Percentiles rank a stretch among this genome's conserved stretches.
Evolutionary conservation across 2,329 filamentous ascomycete genomes (phyloP).

Genomic region (Fusarium sulawesiense): DNA sequence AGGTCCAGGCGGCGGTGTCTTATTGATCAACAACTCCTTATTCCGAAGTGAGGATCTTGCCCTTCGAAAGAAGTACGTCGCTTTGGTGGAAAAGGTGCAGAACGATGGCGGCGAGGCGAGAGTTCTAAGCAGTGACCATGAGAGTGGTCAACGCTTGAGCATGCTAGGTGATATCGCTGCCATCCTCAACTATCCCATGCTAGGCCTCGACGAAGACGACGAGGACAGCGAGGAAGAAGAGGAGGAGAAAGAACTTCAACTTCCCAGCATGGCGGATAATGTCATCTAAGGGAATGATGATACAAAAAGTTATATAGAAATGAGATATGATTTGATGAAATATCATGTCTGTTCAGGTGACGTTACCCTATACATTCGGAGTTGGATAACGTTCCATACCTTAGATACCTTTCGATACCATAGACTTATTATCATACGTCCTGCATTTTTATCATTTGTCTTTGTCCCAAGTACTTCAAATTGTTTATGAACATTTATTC

Average conservation of each 20-base stretch:
- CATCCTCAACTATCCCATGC: slow-evolving; percentile 87
- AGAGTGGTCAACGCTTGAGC: slow-evolving; percentile 88
- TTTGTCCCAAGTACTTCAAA: neutral
- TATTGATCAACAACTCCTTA: slow-evolving; percentile 87
- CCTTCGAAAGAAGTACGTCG: slow-evolving; percentile 83
- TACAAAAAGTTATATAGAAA: slow-evolving; percentile 18
- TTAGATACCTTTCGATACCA: neutral
- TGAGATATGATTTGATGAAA: slow-evolving; percentile 19
- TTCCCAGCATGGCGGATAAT: slow-evolving; percentile 41
- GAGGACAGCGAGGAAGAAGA: slow-evolving; percentile 53
- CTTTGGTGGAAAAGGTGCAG: slow-evolving; percentile 87
- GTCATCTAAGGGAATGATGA: slow-evolving; percentile 46
- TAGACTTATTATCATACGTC: neutral
- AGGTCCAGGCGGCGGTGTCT: slow-evolving; percentile 77
- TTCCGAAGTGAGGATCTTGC: slow-evolving; percentile 86
- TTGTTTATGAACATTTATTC: neutral
- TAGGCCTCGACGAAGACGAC: slow-evolving; percentile 80
- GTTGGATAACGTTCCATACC: too few species aligned
- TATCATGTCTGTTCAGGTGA: neutral
- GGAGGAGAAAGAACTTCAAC: slow-evolving; percentile 28
- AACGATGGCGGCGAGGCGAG: slow-evolving; percentile 87
- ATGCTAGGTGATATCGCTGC: slow-evolving; percentile 89
- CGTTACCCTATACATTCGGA: slow-evolving; percentile 4
- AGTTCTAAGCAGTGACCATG: slow-evolving; percentile 92
- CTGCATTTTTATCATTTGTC: neutral